A percentile compares a stretch with the other conserved stretches of the same genome.
Evolutionary conservation across 345 rosid genomes (phyloP).

Genomic region (Brassica nigra): DNA sequence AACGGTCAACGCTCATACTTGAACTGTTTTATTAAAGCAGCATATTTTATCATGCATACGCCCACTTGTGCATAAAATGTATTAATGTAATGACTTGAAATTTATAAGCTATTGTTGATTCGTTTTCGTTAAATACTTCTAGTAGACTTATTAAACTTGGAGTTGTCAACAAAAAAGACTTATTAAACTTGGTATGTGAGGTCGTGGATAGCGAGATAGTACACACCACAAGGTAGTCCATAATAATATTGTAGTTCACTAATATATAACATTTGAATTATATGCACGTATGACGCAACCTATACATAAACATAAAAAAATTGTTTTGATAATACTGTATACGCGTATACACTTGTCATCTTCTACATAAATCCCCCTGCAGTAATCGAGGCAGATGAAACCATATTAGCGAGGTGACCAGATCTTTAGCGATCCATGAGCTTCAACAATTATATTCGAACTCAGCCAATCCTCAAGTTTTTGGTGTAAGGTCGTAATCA

Average conservation of each 20-base stretch:
- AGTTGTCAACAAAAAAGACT: no score
- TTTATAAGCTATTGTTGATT: not conserved
- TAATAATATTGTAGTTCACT: conserved; percentile 8
- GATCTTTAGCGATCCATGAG: conserved; percentile 2
- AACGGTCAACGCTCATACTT: not conserved
- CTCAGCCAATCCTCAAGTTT: conserved; percentile 25
- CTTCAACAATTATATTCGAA: conserved; percentile 27
- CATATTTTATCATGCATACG: not conserved
- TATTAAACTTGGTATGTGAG: not conserved
- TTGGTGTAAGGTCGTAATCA: conserved; percentile 29
- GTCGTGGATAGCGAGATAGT: conserved; percentile 25
- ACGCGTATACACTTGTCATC: conserved; percentile 7
- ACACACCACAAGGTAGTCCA: conserved; percentile 18
- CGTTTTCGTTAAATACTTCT: not conserved
- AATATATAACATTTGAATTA: not conserved
- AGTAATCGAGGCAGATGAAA: conserved; percentile 19
- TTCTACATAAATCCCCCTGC: conserved; percentile 16
- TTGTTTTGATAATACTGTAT: not conserved
- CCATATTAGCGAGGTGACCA: not conserved
- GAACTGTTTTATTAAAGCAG: not conserved
- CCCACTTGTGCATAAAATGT: not conserved
- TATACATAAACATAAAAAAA: not conserved
- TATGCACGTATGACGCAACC: not conserved
- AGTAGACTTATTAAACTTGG: conserved; percentile 10
- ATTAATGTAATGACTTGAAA: not conserved